phyloP scores from a whole-genome alignment of 2,329 filamentous ascomycete genomes.

The Ophiostoma novo-ulmi region DNA sequence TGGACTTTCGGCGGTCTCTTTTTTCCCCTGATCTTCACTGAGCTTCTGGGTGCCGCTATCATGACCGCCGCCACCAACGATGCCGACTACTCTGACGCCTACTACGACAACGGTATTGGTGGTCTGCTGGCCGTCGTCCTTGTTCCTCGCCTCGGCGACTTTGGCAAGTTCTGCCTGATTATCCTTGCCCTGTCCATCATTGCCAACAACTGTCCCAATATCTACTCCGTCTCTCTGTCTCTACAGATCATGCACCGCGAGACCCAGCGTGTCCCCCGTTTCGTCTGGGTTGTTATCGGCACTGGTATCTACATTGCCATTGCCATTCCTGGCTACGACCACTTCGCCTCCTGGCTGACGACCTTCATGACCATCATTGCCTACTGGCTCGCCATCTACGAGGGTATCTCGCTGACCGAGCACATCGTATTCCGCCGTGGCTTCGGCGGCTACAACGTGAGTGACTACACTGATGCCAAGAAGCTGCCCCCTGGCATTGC shows the following conservation, averaged over 20 bases:
- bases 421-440: slow-evolving; percentile 43
- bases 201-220: slow-evolving; percentile 42
- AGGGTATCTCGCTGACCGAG: slow-evolving; percentile 38
- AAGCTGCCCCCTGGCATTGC: slow-evolving; percentile 37
- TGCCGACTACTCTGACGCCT: slow-evolving; percentile 46
- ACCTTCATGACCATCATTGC: slow-evolving; percentile 40
- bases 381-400: slow-evolving; percentile 44
- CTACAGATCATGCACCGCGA: slow-evolving; percentile 52
- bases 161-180: slow-evolving; percentile 46
- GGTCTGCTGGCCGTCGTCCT: slow-evolving; percentile 46
- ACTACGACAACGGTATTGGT: slow-evolving; percentile 39
- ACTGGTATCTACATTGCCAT: slow-evolving; percentile 57
- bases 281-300: slow-evolving; percentile 53
- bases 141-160: slow-evolving; percentile 39
- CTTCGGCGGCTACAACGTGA: slow-evolving; percentile 41
- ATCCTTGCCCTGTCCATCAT: slow-evolving; percentile 43
- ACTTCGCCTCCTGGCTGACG: slow-evolving; percentile 35
- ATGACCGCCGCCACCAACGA: slow-evolving; percentile 58
- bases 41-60: slow-evolving; percentile 67
- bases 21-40: slow-evolving; percentile 65
- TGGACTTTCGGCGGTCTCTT: slow-evolving; percentile 66
- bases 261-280: slow-evolving; percentile 49
- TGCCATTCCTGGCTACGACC: slow-evolving; percentile 42
- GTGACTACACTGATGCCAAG: slow-evolving; percentile 43
- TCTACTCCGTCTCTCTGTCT: slow-evolving; percentile 38